These are phyloP conservation scores for Karstenula rhodostoma DNA, from an alignment of 2,329 filamentous ascomycete species.

Conservation along the genomic window DNA sequence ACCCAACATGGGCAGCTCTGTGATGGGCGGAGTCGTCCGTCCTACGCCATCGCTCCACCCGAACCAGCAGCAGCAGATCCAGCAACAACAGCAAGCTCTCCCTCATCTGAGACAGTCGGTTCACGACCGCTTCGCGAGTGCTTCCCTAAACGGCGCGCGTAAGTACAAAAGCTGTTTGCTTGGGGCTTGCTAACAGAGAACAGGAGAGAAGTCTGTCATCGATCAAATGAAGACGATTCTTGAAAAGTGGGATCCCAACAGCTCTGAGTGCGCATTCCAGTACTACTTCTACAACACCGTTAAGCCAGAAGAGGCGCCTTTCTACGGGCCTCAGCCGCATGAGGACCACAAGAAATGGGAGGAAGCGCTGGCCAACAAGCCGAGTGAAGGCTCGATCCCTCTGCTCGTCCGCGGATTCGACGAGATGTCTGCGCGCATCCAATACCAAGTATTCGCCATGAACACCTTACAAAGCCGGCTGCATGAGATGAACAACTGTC, in stretches of 20 bases:
- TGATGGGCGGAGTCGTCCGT: constrained; percentile 47
- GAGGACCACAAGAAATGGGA: constrained; percentile 85
- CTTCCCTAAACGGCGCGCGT: constrained; percentile 41
- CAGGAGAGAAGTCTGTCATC: constrained; percentile 75
- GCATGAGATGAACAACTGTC: constrained; percentile 79
- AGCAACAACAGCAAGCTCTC: constrained; percentile 48
- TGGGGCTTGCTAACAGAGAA: constrained; percentile 22
- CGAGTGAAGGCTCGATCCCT: constrained; percentile 77
- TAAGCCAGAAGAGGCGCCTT: constrained; percentile 75
- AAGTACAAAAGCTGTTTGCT: constrained; percentile 16
- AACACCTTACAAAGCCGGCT: constrained; percentile 74
- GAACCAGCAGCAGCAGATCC: constrained; percentile 42
- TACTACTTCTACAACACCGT: constrained; percentile 90
- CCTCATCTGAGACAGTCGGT: constrained; percentile 46
- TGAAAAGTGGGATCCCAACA: constrained; percentile 76
- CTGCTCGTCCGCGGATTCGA: constrained; percentile 78
- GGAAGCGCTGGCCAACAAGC: constrained; percentile 81
- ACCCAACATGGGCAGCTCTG: constrained; percentile 50
- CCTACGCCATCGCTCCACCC: constrained; percentile 41
- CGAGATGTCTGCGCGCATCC: constrained; percentile 74
- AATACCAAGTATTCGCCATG: constrained; percentile 74
- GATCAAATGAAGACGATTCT: constrained; percentile 76
- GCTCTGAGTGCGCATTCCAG: constrained; percentile 76
- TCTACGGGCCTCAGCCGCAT: constrained; percentile 73
- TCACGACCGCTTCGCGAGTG: constrained; percentile 36